A percentile compares a stretch with the other conserved stretches of the same genome.
These are phyloP conservation scores for Apiospora pterosperma DNA, from an alignment of 2,329 filamentous ascomycete species.

Conservation along the genomic window DNA sequence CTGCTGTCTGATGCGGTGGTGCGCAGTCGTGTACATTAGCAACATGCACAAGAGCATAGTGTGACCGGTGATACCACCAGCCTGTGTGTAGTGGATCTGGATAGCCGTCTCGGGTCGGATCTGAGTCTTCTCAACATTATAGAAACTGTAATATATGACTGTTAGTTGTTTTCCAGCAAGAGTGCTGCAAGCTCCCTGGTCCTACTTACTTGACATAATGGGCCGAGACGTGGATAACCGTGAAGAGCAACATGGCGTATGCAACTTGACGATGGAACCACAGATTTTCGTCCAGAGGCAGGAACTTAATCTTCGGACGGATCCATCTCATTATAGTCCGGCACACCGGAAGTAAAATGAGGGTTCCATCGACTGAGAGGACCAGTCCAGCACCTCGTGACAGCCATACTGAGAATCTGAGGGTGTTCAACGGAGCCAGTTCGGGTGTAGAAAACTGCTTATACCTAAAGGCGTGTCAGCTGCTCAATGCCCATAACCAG, in stretches of 20 bases:
- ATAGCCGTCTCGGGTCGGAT: slow-evolving; percentile 77
- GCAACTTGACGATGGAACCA: slow-evolving; percentile 97
- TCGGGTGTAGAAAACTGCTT: slow-evolving; percentile 68
- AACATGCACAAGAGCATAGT: slow-evolving; percentile 99
- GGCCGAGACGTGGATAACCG: slow-evolving; percentile 67
- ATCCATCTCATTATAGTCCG: slow-evolving; percentile 81
- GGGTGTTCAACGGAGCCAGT: slow-evolving; percentile 73
- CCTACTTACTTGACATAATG: slow-evolving; percentile 87
- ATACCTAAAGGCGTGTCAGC: slow-evolving; percentile 52
- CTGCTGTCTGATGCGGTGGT: slow-evolving; percentile 90
- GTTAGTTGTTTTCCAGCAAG: slow-evolving; percentile 20
- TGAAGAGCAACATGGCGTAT: slow-evolving; percentile 83
- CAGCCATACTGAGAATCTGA: slow-evolving; percentile 90
- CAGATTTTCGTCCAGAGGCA: slow-evolving; percentile 92
- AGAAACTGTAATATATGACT: slow-evolving; percentile 62
- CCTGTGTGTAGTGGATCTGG: slow-evolving; percentile 86
- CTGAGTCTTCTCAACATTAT: slow-evolving; percentile 84
- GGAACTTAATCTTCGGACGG: slow-evolving; percentile 79
- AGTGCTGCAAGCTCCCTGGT: background rate
- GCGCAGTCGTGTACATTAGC: slow-evolving; percentile 94
- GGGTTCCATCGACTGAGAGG: slow-evolving; percentile 76
- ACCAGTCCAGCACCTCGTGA: slow-evolving; percentile 90
- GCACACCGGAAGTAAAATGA: slow-evolving; percentile 94
- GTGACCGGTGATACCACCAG: slow-evolving; percentile 91
- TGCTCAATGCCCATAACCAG: background rate